Base-by-base conservation (phyloP, 2,329 filamentous ascomycete genomes). In the Thielaviopsis punctulata region DNA sequence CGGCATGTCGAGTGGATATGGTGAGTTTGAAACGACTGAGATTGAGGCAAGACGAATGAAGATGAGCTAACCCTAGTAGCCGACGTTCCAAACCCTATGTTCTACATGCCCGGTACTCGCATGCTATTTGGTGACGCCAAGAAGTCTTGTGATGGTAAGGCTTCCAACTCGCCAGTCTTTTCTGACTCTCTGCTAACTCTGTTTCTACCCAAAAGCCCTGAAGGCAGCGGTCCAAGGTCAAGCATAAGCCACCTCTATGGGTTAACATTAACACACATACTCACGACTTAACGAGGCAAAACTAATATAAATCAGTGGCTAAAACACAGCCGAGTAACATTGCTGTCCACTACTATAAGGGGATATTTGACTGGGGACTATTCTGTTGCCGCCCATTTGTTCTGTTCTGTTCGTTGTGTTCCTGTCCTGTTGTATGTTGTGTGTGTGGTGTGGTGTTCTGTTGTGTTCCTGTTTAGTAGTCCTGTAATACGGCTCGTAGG, bases 101-200 rank as follows among this genome's bases (percentile, higher is more conserved):
- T 93, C 66, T 92, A 82, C 66, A 90, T 89, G 84, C 82, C 84
- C 3, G 83, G 83, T 49, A 88, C 87, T 2, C 85, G 83, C 68
- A 95, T 94, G 88, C 65, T 95, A 54, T 94, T 95, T 67, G 87
- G 88, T 23, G 88, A 95, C 68, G 88, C 88, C 19, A 90, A 86
- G 69, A 75, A 78, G 55, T 84, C 82, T 55, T 90, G 85, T 62
- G 86, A 92, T 69, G 84, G 80, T 84, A 61, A 64, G 77, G n/a
- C n/a, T n/a, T n/a, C n/a, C n/a, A n/a, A n/a, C n/a, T n/a, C n/a
- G n/a, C n/a, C n/a, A n/a, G n/a, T n/a, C n/a, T n/a, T n/a, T n/a
- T n/a, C n/a, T n/a, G n/a, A n/a, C n/a, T n/a, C n/a, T n/a, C n/a
- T n/a, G n/a, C n/a, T n/a, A n/a, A n/a, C n/a, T n/a, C n/a, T n/a